These are phyloP conservation scores for Penicillium lagena DNA, from an alignment of 495 filamentous ascomycete species.

Conservation along the genomic window DNA sequence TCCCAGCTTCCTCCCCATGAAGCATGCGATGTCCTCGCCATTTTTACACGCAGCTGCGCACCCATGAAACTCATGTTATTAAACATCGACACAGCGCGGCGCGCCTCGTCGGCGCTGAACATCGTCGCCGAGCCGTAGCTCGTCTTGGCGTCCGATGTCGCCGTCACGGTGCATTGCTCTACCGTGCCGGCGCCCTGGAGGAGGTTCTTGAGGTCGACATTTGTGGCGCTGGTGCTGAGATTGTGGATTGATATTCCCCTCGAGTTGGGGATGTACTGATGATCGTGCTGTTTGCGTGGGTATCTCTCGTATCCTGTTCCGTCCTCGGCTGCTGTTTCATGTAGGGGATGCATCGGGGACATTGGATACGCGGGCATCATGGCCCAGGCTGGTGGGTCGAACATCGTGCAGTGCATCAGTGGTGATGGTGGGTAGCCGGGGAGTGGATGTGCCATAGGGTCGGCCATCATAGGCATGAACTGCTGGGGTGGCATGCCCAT, in stretches of 20 bases:
- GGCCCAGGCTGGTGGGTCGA: constrained; percentile 23
- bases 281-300: constrained; percentile 4
- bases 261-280: background rate
- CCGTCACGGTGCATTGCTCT: constrained; percentile 24
- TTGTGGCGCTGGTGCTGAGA: constrained; percentile 18
- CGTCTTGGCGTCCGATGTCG: constrained; percentile 13
- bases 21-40: constrained; percentile 9
- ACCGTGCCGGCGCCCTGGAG: constrained; percentile 18
- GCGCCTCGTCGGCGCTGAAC: constrained; percentile 27
- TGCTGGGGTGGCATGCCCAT: constrained; percentile 18
- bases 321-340: background rate
- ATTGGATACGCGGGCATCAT: constrained; percentile 27
- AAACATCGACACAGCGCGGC: constrained; percentile 20
- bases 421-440: constrained; percentile 27
- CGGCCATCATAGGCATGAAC: constrained; percentile 29
- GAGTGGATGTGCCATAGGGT: constrained; percentile 17
- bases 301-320: background rate
- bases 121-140: constrained; percentile 27
- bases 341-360: constrained; percentile 18
- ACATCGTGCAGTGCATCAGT: constrained; percentile 21
- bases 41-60: constrained; percentile 20
- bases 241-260: constrained; percentile 26
- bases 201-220: constrained; percentile 13
- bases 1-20: constrained; percentile 9
- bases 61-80: constrained; percentile 30